Conservation (phyloP, 169 alveolate genomes). For the Plasmodium fragile region DNA sequence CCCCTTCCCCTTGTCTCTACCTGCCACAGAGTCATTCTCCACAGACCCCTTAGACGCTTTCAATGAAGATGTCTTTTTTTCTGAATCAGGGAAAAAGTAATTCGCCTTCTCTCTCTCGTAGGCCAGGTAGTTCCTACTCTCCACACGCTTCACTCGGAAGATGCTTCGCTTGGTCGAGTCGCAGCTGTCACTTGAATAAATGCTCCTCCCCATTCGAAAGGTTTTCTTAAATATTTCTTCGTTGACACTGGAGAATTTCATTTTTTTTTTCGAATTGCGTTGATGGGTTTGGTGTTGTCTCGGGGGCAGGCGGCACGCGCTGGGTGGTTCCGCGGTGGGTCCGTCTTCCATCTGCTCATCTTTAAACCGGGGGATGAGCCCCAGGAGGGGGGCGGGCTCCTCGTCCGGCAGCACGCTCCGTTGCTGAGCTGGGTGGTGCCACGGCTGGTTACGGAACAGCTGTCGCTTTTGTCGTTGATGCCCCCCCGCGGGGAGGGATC, state of each 20-base stretch:
- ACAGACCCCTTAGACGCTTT: not conserved
- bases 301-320: not conserved
- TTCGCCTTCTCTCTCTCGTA: slow-evolving; percentile 22
- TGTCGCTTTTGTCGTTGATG: not conserved
- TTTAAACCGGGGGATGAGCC: not conserved
- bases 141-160: slow-evolving; percentile 14
- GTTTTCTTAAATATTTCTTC: slow-evolving; percentile 29
- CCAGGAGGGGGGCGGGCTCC: not conserved
- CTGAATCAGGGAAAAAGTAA: not conserved
- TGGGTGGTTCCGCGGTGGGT: not conserved
- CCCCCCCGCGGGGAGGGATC: not conserved
- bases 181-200: slow-evolving; percentile 55
- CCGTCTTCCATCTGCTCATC: not conserved
- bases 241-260: not conserved
- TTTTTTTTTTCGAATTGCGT: not conserved
- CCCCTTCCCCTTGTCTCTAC: not conserved
- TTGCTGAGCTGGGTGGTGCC: not conserved
- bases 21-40: not conserved
- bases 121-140: slow-evolving; percentile 24
- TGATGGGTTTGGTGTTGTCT: not conserved
- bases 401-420: not conserved
- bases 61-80: not conserved
- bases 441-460: not conserved
- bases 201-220: slow-evolving; percentile 10
- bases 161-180: not conserved